Conservation (phyloP, 2,329 filamentous ascomycete species). For the Ambrosiella xylebori region DNA sequence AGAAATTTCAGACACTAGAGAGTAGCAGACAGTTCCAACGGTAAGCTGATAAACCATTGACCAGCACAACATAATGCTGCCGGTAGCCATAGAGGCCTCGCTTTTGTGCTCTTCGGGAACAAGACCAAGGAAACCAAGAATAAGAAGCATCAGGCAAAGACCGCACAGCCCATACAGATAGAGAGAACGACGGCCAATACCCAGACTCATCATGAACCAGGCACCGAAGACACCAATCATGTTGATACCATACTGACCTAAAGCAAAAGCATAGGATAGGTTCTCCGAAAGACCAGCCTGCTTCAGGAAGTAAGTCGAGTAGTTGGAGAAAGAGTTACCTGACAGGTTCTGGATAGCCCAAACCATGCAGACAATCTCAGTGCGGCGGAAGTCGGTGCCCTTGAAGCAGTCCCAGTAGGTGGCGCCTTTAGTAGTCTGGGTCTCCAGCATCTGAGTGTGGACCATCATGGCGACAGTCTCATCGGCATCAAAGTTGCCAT, state of each 20-base stretch:
- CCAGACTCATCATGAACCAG: conserved; percentile 62
- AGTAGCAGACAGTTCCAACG: conserved; percentile 81
- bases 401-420: conserved; percentile 72
- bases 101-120: conserved; percentile 42
- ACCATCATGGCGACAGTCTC: conserved; percentile 87
- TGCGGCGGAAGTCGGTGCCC: conserved; percentile 60
- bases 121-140: conserved; percentile 71
- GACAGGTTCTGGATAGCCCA: conserved; percentile 48
- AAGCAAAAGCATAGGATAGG: conserved; percentile 40
- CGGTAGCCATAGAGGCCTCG: conserved; percentile 55
- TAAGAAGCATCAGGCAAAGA: conserved; percentile 58
- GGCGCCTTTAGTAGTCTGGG: conserved; percentile 55
- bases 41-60: conserved; percentile 71
- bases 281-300: conserved; percentile 37
- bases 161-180: conserved; percentile 61
- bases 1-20: conserved; percentile 69
- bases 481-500: conserved; percentile 61
- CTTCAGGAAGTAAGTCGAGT: conserved; percentile 45
- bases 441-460: conserved; percentile 68
- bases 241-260: conserved; percentile 52
- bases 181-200: conserved; percentile 57
- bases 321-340: conserved; percentile 48
- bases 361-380: conserved; percentile 49
- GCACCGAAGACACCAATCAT: conserved; percentile 68
- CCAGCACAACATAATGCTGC: conserved; percentile 73